These are phyloP conservation scores for Sporodiniella umbellata DNA, from an alignment of 371 early-diverging fungal species.

Conservation along the genomic window DNA sequence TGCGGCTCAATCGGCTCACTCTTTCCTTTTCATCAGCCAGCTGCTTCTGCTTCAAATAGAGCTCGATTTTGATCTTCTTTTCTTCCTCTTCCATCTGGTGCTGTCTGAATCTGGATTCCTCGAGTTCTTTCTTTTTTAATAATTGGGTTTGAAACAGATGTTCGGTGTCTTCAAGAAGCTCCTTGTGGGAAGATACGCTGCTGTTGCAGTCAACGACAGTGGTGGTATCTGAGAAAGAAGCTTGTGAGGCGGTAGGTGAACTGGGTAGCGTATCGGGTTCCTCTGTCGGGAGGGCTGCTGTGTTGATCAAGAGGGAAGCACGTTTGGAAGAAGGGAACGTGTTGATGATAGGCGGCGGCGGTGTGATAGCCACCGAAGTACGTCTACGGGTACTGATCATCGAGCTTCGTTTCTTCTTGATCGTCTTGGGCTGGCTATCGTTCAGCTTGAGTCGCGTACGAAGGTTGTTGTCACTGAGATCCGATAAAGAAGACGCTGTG, in stretches of 20 bases:
- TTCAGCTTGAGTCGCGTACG: constrained; percentile 34
- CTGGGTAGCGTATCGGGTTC: constrained; percentile 13
- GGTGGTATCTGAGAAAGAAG: constrained; percentile 7
- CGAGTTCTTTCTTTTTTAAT: constrained; percentile 18
- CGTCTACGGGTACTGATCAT: constrained; percentile 24
- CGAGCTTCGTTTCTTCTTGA: constrained; percentile 34
- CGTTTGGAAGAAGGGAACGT: background rate
- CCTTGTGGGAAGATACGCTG: background rate
- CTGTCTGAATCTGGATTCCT: constrained; percentile 21
- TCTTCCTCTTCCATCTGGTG: constrained; percentile 6
- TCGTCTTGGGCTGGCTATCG: constrained; percentile 34
- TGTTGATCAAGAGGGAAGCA: constrained; percentile 9
- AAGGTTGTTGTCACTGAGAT: constrained; percentile 40
- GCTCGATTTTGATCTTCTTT: constrained; percentile 4
- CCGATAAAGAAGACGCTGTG: constrained; percentile 42
- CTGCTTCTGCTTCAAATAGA: constrained; percentile 13
- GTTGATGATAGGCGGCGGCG: constrained; percentile 27
- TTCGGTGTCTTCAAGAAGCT: constrained; percentile 16
- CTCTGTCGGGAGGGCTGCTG: constrained; percentile 3
- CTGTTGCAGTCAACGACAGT: background rate
- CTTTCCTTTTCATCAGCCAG: constrained; percentile 1
- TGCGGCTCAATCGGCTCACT: background rate
- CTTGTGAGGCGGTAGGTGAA: constrained; percentile 16
- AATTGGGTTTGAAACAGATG: constrained; percentile 16
- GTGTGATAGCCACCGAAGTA: constrained; percentile 29